Evolutionary conservation across 106 monocot genomes (phyloP).

Genomic region (Narthecium ossifragum): DNA sequence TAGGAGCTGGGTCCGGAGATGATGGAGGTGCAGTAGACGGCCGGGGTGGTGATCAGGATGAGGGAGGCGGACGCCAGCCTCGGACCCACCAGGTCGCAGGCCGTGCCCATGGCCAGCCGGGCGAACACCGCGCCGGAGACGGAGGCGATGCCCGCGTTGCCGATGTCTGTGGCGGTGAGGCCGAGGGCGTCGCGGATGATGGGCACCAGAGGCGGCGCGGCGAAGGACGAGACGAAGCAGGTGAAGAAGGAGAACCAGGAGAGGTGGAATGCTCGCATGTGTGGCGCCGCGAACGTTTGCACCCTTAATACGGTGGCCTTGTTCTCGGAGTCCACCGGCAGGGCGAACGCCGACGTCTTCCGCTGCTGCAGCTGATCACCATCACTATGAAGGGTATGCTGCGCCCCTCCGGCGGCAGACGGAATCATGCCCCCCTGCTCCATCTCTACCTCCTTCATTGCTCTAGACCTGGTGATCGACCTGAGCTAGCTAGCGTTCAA

Average conservation of each 20-base stretch:
- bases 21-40: slow-evolving; percentile 67
- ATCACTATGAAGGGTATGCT: no score
- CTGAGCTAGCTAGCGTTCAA: no score
- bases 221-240: slow-evolving; percentile 77
- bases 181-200: slow-evolving; percentile 78
- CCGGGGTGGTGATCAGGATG: slow-evolving; percentile 61
- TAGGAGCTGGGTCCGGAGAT: slow-evolving; percentile 38
- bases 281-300: slow-evolving; percentile 49
- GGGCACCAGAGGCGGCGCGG: slow-evolving; percentile 72
- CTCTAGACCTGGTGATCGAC: no score
- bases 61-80: slow-evolving; percentile 60
- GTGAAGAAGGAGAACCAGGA: slow-evolving; percentile 90
- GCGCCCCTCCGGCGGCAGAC: no score
- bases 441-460: no score
- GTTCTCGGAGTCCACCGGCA: slow-evolving; percentile 71
- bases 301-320: slow-evolving; percentile 57
- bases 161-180: slow-evolving; percentile 58
- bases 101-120: slow-evolving; percentile 71
- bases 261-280: slow-evolving; percentile 83
- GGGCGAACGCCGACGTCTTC: no score
- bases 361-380: no score
- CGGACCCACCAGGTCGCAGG: slow-evolving; percentile 66
- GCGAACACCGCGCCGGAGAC: slow-evolving; percentile 76
- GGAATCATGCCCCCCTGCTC: no score
- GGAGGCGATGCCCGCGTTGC: slow-evolving; percentile 77